Conservation (phyloP, 108 stramenopile species). For the Licmophora abbreviata region DNA sequence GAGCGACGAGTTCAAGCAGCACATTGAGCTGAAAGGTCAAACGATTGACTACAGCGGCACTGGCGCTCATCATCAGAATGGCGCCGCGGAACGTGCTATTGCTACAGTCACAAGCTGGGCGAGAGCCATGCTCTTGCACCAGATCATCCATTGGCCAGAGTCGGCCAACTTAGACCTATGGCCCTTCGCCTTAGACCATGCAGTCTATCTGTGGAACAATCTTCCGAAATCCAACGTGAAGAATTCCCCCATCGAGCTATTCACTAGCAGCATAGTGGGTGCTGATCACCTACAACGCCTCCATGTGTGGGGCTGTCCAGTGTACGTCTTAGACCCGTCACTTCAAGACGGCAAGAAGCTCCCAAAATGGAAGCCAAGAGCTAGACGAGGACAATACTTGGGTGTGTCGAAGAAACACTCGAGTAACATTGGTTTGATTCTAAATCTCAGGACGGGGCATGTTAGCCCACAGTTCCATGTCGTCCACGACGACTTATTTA, state of each 20-base stretch:
- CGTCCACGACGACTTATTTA: constrained; percentile 41
- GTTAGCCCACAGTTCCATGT: constrained; percentile 41
- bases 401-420: constrained; percentile 37
- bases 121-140: constrained; percentile 29
- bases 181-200: constrained; percentile 41
- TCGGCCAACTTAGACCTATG: constrained; percentile 12
- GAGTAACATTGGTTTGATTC: constrained; percentile 26
- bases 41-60: constrained; percentile 17
- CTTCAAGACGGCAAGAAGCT: constrained; percentile 55
- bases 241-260: constrained; percentile 16
- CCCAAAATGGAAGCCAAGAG: constrained; percentile 37
- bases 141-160: constrained; percentile 22
- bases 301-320: constrained; percentile 43
- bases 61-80: constrained; percentile 36
- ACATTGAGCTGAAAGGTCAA: constrained; percentile 7
- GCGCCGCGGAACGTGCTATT: constrained; percentile 24
- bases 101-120: constrained; percentile 25
- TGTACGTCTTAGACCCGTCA: constrained; percentile 43
- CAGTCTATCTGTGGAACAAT: constrained; percentile 23
- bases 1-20: constrained; percentile 7
- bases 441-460: constrained; percentile 23
- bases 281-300: constrained; percentile 10
- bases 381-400: constrained; percentile 31
- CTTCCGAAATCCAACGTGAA: constrained; percentile 9
- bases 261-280: neutral